Evolutionary conservation across 2,329 filamentous ascomycete species (phyloP).

Genomic region (Coniella lustricola): DNA sequence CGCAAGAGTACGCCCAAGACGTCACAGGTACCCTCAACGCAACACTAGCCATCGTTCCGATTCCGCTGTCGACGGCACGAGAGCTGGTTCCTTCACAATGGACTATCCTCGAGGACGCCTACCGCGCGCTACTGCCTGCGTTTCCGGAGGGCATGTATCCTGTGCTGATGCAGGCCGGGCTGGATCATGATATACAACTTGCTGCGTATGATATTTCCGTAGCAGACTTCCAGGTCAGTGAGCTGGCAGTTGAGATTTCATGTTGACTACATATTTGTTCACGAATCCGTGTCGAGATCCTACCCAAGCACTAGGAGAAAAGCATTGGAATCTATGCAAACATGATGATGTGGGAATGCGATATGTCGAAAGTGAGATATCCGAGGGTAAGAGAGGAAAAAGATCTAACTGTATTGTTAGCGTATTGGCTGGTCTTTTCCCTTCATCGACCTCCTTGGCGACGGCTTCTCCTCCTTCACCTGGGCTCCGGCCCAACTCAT

Average conservation of each 20-base stretch:
- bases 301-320: too few species aligned
- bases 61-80: conserved; percentile 38
- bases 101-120: conserved; percentile 42
- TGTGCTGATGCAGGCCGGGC: conserved; percentile 40
- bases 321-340: too few species aligned
- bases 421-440: conserved; percentile 47
- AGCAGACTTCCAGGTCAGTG: conserved; percentile 41
- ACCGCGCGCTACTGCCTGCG: conserved; percentile 37
- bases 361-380: too few species aligned
- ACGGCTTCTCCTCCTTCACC: conserved; percentile 44
- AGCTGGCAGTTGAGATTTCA: too few species aligned
- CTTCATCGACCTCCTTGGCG: conserved; percentile 45
- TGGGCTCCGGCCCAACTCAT: conserved; percentile 43
- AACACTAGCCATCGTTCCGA: conserved; percentile 45
- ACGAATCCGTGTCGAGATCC: too few species aligned
- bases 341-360: too few species aligned
- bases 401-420: conserved; percentile 23
- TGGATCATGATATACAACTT: conserved; percentile 44
- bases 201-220: conserved; percentile 31
- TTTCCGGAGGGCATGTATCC: conserved; percentile 48
- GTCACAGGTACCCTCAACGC: conserved; percentile 48
- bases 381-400: conserved; percentile 7
- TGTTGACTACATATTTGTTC: too few species aligned
- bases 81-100: conserved; percentile 41
- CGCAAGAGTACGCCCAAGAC: conserved; percentile 36